These are phyloP conservation scores for Suillus plorans DNA, from an alignment of 768 basidiomycete species.

Conservation along the genomic window DNA sequence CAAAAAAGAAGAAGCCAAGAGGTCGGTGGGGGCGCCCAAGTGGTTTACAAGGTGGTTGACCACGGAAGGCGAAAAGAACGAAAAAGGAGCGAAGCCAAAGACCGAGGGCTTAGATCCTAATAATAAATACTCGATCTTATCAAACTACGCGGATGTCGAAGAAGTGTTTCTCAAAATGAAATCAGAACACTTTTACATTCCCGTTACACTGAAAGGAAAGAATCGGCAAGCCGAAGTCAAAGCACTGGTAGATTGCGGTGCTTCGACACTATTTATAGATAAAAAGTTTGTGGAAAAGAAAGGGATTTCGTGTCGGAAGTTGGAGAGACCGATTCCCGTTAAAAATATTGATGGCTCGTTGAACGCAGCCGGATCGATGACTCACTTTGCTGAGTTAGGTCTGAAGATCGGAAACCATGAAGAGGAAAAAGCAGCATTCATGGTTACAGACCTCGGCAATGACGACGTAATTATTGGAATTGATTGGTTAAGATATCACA, in stretches of 20 bases:
- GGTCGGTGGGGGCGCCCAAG: no score
- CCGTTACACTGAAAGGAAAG: no score
- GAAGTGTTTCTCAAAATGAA: no score
- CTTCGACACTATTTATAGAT: neutral
- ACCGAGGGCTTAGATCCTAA: no score
- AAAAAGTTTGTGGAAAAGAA: neutral
- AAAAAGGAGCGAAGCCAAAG: no score
- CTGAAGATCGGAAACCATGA: neutral
- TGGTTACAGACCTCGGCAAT: neutral
- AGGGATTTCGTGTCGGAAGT: fast-evolving
- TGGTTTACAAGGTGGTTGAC: no score
- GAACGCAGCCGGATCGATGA: neutral
- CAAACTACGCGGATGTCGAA: no score
- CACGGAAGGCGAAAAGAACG: no score
- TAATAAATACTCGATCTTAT: no score
- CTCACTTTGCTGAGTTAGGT: neutral
- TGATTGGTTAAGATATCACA: neutral
- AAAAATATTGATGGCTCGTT: neutral
- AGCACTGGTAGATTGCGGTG: neutral
- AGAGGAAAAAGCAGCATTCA: neutral
- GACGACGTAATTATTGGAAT: neutral
- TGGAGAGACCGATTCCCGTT: neutral
- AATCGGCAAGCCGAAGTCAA: neutral
- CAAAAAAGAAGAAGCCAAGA: no score
- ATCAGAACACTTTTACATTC: no score